These are phyloP conservation scores for Botrytis hyacinthi DNA, from an alignment of 2,329 filamentous ascomycete genomes.

Conservation along the genomic window DNA sequence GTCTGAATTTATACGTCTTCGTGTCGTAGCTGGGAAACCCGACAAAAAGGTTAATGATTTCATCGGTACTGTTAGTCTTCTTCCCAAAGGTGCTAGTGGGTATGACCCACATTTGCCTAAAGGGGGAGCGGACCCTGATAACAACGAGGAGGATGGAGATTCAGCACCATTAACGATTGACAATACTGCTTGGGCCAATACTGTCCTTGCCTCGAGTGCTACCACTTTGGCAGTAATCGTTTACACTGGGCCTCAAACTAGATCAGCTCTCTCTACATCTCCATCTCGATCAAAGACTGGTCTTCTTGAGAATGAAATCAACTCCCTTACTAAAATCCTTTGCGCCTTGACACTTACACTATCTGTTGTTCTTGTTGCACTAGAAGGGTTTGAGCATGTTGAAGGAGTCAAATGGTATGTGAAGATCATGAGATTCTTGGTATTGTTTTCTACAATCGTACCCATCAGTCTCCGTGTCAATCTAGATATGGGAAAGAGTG, in stretches of 20 bases:
- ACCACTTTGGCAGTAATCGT: conserved; percentile 85
- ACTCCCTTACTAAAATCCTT: conserved; percentile 92
- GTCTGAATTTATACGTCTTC: conserved; percentile 67
- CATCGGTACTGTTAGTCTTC: conserved; percentile 78
- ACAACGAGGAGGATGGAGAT: conserved; percentile 43
- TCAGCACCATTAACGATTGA: conserved; percentile 83
- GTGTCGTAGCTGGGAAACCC: conserved; percentile 81
- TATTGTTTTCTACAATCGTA: conserved; percentile 98
- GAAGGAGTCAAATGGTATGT: conserved; percentile 80
- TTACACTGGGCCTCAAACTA: conserved; percentile 91
- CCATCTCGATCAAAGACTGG: conserved; percentile 92
- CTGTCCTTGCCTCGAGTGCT: conserved; percentile 89
- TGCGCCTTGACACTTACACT: conserved; percentile 84
- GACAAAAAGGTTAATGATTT: conserved; percentile 96
- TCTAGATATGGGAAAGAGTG: conserved; percentile 93
- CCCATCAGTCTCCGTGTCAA: conserved; percentile 96
- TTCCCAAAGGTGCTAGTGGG: conserved; percentile 52
- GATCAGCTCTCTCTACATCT: conserved; percentile 89
- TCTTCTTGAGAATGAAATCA: conserved; percentile 92
- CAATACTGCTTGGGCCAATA: conserved; percentile 98
- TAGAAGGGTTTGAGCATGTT: conserved; percentile 74
- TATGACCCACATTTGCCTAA: conserved; percentile 46
- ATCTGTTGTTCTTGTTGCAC: conserved; percentile 81
- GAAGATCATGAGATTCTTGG: conserved; percentile 96
- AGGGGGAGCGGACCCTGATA: conserved; percentile 23